Conservation (phyloP, 2,329 filamentous ascomycete genomes). For the Sporothrix pallida region DNA sequence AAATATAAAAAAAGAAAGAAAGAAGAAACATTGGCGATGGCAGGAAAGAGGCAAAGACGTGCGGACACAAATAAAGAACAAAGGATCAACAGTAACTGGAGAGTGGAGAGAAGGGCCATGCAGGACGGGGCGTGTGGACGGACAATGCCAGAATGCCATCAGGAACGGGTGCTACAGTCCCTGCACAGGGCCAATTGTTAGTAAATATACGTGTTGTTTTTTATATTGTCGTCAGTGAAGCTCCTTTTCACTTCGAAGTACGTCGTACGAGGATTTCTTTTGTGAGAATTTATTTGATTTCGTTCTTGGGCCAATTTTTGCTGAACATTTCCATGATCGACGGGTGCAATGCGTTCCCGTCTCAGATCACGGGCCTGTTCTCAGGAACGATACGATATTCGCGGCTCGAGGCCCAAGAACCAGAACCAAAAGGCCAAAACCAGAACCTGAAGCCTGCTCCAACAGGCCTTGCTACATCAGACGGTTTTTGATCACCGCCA, state of each 20-base stretch:
- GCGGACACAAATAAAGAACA: background rate
- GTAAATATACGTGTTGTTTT: background rate
- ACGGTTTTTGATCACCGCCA: background rate
- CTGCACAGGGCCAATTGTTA: conserved; percentile 6
- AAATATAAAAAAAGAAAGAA: background rate
- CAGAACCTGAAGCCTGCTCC: too few relatives aligned
- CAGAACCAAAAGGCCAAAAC: too few relatives aligned
- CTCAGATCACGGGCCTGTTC: background rate
- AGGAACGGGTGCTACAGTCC: background rate
- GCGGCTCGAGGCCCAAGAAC: too few relatives aligned
- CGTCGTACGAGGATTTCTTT: too few relatives aligned
- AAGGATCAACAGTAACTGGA: background rate
- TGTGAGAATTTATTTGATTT: background rate
- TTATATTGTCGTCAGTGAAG: too few relatives aligned
- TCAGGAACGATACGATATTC: too few relatives aligned
- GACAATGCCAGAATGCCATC: background rate
- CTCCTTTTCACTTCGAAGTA: too few relatives aligned
- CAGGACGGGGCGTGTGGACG: background rate
- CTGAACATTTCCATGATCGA: background rate
- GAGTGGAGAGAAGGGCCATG: background rate
- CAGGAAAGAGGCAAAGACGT: background rate
- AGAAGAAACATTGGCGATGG: background rate
- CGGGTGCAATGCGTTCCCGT: conserved; percentile 15
- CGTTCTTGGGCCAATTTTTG: background rate
- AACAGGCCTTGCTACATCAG: background rate